Conservation (phyloP, 768 basidiomycete genomes). For the Leccinellum albellum region DNA sequence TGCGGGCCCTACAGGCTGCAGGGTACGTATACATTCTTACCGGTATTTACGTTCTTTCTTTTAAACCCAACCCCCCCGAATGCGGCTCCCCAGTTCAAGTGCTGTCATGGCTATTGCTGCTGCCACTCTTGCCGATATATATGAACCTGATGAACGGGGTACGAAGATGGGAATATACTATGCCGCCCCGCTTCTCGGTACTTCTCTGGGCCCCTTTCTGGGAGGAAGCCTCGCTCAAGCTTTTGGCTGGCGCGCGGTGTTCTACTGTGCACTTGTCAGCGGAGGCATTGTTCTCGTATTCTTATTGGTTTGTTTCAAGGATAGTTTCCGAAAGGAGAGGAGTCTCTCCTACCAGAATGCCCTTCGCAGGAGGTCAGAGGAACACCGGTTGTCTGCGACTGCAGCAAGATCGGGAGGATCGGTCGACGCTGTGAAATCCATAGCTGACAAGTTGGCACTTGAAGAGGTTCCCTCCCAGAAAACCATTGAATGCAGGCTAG, state of each 20-base stretch:
- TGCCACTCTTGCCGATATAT: constrained; percentile 77
- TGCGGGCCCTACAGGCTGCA: constrained; percentile 61
- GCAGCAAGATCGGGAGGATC: background rate
- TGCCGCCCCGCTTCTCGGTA: constrained; percentile 72
- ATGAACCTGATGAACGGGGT: constrained; percentile 75
- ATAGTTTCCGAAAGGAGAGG: constrained; percentile 80
- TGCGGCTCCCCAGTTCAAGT: constrained; percentile 42
- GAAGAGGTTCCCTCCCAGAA: background rate
- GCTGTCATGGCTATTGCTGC: constrained; percentile 73
- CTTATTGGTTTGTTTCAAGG: constrained; percentile 67
- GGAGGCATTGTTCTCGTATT: constrained; percentile 50
- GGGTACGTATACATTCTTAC: constrained; percentile 38
- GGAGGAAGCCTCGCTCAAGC: constrained; percentile 65
- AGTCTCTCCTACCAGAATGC: constrained; percentile 75
- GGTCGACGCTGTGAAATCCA: background rate
- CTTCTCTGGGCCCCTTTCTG: constrained; percentile 61
- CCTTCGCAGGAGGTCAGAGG: constrained; percentile 42
- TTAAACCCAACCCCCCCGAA: background rate
- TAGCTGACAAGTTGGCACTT: constrained; percentile 5
- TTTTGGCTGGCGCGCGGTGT: constrained; percentile 78
- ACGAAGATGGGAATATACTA: constrained; percentile 82
- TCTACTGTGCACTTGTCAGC: constrained; percentile 75
- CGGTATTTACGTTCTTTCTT: background rate
- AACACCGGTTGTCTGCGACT: constrained; percentile 12
- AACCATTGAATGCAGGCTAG: background rate